Percentiles rank a stretch among this genome's conserved stretches.
These are phyloP conservation scores for Porcisia deanei DNA, from an alignment of 208 protist species.

Conservation along the genomic window DNA sequence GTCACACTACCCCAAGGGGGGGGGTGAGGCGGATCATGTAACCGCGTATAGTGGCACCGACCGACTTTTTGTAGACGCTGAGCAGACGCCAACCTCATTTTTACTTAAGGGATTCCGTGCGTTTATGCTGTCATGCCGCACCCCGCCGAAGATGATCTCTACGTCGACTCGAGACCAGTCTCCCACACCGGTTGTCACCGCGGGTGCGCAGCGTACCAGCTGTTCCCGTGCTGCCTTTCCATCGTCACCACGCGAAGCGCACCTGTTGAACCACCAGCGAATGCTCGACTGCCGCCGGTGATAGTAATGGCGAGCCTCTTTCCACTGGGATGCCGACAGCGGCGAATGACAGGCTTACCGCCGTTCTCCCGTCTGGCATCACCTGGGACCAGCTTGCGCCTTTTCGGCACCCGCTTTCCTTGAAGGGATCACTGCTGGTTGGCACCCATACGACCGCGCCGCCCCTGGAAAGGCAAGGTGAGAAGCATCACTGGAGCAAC, in stretches of 20 bases:
- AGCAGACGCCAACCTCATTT: conserved; percentile 58
- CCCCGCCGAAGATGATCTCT: background rate
- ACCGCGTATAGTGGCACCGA: conserved; percentile 36
- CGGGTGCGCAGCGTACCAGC: background rate
- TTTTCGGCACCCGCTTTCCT: conserved; percentile 34
- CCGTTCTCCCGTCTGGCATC: conserved; percentile 17
- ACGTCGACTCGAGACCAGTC: background rate
- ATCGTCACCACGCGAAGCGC: background rate
- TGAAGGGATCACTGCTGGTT: conserved; percentile 35
- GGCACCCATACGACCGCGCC: conserved; percentile 18
- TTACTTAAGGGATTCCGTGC: conserved; percentile 66
- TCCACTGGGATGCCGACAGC: background rate
- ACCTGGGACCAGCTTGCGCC: conserved; percentile 21
- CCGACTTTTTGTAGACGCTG: conserved; percentile 68
- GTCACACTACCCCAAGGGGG: conserved; percentile 33
- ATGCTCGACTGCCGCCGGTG: conserved; percentile 15
- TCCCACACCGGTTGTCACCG: background rate
- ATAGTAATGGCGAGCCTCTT: background rate
- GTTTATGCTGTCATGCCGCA: conserved; percentile 27
- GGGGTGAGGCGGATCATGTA: conserved; percentile 21
- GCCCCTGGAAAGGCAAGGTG: conserved; percentile 20
- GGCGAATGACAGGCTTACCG: background rate
- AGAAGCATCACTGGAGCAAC: conserved; percentile 33
- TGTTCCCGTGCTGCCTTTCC: background rate
- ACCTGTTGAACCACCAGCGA: background rate